These are phyloP conservation scores for Plantago major DNA, from an alignment of 257 asterid species.

Conservation along the genomic window DNA sequence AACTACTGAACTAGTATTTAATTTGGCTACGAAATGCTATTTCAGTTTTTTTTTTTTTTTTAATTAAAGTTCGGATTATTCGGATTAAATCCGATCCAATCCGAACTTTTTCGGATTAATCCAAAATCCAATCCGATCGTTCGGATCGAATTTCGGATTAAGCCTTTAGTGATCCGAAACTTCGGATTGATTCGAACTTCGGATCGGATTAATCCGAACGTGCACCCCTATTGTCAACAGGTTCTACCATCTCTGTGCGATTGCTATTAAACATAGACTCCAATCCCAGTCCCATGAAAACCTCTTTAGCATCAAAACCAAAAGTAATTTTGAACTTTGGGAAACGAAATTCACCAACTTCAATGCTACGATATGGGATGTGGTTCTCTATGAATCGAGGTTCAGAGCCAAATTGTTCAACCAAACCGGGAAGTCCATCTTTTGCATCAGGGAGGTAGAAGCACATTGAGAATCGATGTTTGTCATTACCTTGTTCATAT, in stretches of 20 bases:
- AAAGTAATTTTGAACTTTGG: constrained; percentile 38
- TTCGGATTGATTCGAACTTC: too few species aligned
- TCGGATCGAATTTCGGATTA: too few species aligned
- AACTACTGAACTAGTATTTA: too few species aligned
- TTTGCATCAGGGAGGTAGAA: constrained; percentile 31
- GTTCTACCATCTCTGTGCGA: background rate
- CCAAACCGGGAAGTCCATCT: constrained; percentile 29
- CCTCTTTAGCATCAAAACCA: constrained; percentile 31
- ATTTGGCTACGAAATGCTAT: too few species aligned
- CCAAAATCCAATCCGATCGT: too few species aligned
- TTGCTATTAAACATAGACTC: background rate
- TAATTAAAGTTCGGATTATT: too few species aligned
- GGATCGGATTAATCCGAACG: too few species aligned
- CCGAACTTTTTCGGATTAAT: too few species aligned
- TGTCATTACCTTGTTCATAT: background rate
- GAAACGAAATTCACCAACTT: constrained; percentile 25
- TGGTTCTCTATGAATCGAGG: constrained; percentile 32
- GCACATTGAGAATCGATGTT: background rate
- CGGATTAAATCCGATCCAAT: too few species aligned
- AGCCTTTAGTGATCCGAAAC: too few species aligned
- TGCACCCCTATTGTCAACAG: too few species aligned
- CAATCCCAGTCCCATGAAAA: constrained; percentile 20
- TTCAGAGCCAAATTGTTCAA: constrained; percentile 25
- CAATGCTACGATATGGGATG: constrained; percentile 24
- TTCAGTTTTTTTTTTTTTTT: too few species aligned